Evolutionary conservation across 1,139 yeast species (phyloP).

Genomic region (Pichia sp.): DNA sequence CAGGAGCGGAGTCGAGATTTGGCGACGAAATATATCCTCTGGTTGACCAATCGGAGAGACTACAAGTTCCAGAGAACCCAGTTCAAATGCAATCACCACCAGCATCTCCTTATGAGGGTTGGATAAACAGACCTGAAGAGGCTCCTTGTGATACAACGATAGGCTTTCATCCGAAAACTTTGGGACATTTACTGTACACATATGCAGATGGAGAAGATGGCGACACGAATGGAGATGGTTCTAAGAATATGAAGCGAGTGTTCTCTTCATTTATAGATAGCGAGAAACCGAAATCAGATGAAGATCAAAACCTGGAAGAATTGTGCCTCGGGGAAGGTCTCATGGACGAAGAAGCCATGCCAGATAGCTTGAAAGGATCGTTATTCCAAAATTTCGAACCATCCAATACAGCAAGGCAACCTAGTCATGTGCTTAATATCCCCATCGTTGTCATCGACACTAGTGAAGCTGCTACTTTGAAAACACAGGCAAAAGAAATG

Average conservation of each 20-base stretch:
- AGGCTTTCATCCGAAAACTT: conserved; percentile 24
- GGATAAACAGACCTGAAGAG: conserved; percentile 24
- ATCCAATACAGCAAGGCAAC: too few species aligned
- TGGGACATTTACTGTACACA: conserved; percentile 22
- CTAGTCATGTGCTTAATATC: too few species aligned
- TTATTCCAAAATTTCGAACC: too few species aligned
- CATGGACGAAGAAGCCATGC: too few species aligned
- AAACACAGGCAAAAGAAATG: conserved; percentile 9
- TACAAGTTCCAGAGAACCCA: conserved; percentile 21
- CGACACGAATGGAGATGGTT: too few species aligned
- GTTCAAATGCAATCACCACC: conserved; percentile 29
- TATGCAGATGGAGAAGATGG: conserved; percentile 4
- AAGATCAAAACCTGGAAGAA: conserved; percentile 6
- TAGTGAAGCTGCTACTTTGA: conserved; percentile 22
- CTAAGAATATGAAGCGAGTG: conserved; percentile 6
- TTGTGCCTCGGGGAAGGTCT: conserved; percentile 8
- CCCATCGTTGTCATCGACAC: conserved; percentile 24
- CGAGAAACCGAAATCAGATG: not conserved
- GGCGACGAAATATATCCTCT: not conserved
- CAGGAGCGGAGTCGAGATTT: too few species aligned
- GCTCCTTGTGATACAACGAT: conserved; percentile 24
- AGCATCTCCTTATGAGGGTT: conserved; percentile 28
- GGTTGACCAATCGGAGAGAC: conserved; percentile 2
- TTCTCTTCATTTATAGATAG: conserved; percentile 9
- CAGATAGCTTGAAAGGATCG: conserved; percentile 6